Evolutionary conservation across 1,284 basidiomycete genomes (phyloP).

Genomic region (Boletus smithii): DNA sequence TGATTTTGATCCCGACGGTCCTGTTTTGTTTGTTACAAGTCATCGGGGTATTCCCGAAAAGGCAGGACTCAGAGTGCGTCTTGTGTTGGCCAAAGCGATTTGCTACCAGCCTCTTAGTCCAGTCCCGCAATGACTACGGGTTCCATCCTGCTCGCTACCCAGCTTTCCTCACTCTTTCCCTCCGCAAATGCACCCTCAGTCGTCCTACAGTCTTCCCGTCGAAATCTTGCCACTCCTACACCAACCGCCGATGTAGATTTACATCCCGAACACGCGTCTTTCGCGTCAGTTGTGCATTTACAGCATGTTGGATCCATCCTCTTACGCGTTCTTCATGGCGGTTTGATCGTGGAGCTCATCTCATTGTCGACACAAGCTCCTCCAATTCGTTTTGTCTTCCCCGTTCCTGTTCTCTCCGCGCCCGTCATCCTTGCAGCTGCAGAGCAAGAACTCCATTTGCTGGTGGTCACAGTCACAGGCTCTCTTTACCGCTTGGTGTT

Average conservation of each 20-base stretch:
- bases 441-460: constrained; percentile 62
- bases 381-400: constrained; percentile 76
- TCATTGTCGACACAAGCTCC: constrained; percentile 62
- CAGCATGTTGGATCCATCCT: constrained; percentile 65
- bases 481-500: constrained; percentile 78
- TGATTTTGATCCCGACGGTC: too few relatives aligned
- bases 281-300: constrained; percentile 57
- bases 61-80: constrained; percentile 12
- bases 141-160: constrained; percentile 54
- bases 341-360: constrained; percentile 72
- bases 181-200: constrained; percentile 50
- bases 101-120: background rate
- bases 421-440: constrained; percentile 65
- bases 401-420: constrained; percentile 62
- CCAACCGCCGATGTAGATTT: constrained; percentile 47
- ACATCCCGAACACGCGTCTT: constrained; percentile 72
- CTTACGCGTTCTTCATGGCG: constrained; percentile 71
- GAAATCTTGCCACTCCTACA: constrained; percentile 46
- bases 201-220: constrained; percentile 55
- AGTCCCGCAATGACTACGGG: constrained; percentile 38
- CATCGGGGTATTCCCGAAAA: constrained; percentile 29
- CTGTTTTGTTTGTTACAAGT: too few relatives aligned
- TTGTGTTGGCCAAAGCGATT: background rate
- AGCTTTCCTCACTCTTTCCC: constrained; percentile 61
- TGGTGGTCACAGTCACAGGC: constrained; percentile 65